Percentiles rank a stretch among this genome's conserved stretches.
phyloP scores from a whole-genome alignment of 169 alveolate genomes.

The Cryptosporidium andersoni region DNA sequence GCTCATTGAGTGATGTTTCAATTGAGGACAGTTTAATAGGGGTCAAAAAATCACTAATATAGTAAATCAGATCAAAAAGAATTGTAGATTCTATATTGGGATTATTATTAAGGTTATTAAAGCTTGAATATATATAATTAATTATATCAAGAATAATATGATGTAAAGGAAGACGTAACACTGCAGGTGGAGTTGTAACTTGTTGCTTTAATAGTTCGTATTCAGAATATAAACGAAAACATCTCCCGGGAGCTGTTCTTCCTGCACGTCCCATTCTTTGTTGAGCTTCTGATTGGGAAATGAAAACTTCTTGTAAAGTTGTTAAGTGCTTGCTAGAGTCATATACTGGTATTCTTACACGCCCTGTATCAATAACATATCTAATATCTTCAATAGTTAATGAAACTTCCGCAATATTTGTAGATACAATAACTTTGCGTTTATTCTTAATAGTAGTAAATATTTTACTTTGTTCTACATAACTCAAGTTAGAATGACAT shows the following conservation, averaged over 20 bases:
- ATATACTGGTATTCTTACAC: constrained; percentile 77
- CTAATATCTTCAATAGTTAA: constrained; percentile 87
- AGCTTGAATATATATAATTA: not conserved
- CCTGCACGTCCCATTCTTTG: constrained; percentile 93
- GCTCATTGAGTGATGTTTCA: constrained; percentile 26
- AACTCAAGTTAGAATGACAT: constrained; percentile 54
- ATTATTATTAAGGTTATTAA: not conserved
- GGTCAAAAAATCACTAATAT: constrained; percentile 31
- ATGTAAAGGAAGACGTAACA: constrained; percentile 48
- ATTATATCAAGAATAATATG: constrained; percentile 55
- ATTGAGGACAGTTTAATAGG: constrained; percentile 48
- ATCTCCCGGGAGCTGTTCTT: constrained; percentile 85
- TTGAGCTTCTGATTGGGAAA: constrained; percentile 83
- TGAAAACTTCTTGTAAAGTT: constrained; percentile 76
- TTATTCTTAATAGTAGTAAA: constrained; percentile 77
- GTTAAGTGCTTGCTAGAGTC: constrained; percentile 79
- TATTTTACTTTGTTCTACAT: constrained; percentile 80
- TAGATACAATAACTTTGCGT: constrained; percentile 87
- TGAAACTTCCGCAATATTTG: constrained; percentile 91
- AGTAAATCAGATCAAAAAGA: constrained; percentile 19
- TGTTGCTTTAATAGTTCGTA: constrained; percentile 78
- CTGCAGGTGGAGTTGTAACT: constrained; percentile 38
- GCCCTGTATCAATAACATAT: constrained; percentile 89
- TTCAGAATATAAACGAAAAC: constrained; percentile 85
- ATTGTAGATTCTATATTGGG: not conserved